Percentiles rank a stretch among this genome's conserved stretches.
Evolutionary conservation across 495 filamentous ascomycete genomes (phyloP).

Genomic region (Hypomontagnella submonticulosa): DNA sequence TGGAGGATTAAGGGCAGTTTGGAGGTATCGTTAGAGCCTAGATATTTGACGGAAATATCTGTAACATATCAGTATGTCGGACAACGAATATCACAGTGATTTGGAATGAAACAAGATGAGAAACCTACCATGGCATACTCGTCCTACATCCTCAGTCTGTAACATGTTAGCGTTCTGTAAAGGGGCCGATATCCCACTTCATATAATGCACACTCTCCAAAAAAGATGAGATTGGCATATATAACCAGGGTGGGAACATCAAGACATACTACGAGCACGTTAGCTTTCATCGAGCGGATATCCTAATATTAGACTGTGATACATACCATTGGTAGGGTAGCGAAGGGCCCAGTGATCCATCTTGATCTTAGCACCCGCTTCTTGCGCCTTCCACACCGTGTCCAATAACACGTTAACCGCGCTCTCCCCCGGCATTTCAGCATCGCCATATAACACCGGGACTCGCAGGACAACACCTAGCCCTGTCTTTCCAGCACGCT

Average conservation of each 20-base stretch:
- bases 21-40: conserved; percentile 55
- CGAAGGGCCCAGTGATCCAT: conserved; percentile 93
- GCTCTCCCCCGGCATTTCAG: conserved; percentile 73
- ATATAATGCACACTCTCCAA: neutral
- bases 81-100: neutral
- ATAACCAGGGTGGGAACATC: neutral
- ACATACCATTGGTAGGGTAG: conserved; percentile 74
- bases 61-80: conserved; percentile 4
- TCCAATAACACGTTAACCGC: conserved; percentile 86
- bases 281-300: conserved; percentile 8
- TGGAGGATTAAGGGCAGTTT: conserved; percentile 78
- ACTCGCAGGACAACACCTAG: conserved; percentile 80
- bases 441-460: conserved; percentile 86
- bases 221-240: neutral
- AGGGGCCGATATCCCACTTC: neutral
- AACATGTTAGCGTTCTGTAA: conserved; percentile 46
- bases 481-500: conserved; percentile 58
- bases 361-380: conserved; percentile 65
- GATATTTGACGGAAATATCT: conserved; percentile 75
- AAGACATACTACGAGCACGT: conserved; percentile 27
- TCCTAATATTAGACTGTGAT: neutral
- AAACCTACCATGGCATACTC: conserved; percentile 70
- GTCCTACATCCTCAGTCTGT: conserved; percentile 84
- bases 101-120: neutral
- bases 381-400: conserved; percentile 73